Evolutionary conservation across 106 monocot genomes (phyloP).

Genomic region (Allium cepa): DNA sequence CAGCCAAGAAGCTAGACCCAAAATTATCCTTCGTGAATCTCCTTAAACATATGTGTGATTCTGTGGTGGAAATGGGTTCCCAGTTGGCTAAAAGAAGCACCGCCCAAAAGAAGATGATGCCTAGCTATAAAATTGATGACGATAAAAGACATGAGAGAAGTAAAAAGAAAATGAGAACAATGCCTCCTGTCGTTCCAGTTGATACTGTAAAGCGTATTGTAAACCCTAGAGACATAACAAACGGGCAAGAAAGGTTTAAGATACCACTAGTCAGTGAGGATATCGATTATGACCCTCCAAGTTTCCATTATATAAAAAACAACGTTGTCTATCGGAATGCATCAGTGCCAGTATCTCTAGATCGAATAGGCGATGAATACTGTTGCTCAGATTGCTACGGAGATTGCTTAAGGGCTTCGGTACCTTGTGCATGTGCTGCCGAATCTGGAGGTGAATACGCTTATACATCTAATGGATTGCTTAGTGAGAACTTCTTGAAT

Average conservation of each 20-base stretch:
- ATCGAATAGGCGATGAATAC: constrained; percentile 83
- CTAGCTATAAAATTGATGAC: constrained; percentile 15
- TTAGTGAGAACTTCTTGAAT: constrained; percentile 57
- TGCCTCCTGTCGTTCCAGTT: background rate
- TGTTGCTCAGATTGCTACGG: constrained; percentile 74
- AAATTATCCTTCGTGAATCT: constrained; percentile 34
- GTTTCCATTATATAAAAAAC: constrained; percentile 57
- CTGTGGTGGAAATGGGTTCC: constrained; percentile 25
- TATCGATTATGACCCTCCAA: constrained; percentile 26
- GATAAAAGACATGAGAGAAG: constrained; percentile 1
- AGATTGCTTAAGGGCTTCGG: constrained; percentile 54
- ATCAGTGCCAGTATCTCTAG: constrained; percentile 72
- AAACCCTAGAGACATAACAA: constrained; percentile 60
- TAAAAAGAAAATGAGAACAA: background rate
- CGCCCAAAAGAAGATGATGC: constrained; percentile 22
- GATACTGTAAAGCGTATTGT: constrained; percentile 27
- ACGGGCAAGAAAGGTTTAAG: constrained; percentile 60
- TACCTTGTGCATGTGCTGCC: constrained; percentile 77
- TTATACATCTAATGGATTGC: constrained; percentile 52
- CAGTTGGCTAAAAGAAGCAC: background rate
- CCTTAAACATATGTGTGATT: constrained; percentile 27
- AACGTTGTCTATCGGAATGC: constrained; percentile 73
- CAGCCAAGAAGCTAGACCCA: constrained; percentile 29
- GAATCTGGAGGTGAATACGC: constrained; percentile 86
- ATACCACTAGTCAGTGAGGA: constrained; percentile 44